Evolutionary conservation across 2,329 filamentous ascomycete species (phyloP).

Genomic region (Periconia sp.): DNA sequence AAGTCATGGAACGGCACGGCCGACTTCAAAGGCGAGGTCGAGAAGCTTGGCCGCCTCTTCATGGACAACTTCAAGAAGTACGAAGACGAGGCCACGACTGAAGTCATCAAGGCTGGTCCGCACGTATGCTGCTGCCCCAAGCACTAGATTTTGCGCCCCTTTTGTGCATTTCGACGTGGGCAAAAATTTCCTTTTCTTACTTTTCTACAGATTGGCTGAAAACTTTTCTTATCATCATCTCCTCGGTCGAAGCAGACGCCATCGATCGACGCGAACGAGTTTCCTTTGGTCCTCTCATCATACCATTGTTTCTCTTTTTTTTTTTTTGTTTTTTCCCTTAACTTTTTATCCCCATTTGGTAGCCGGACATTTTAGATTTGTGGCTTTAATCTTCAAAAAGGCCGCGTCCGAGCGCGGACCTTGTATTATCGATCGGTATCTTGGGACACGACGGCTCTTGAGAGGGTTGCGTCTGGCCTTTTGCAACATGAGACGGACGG

Average conservation of each 20-base stretch:
- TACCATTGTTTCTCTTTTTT: constrained; percentile 8
- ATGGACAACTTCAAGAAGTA: constrained; percentile 99
- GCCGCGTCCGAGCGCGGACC: no score
- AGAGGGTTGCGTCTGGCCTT: no score
- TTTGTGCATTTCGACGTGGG: constrained; percentile 4
- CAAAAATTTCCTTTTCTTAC: constrained; percentile 15
- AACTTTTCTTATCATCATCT: constrained; percentile 2
- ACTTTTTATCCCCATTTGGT: no score
- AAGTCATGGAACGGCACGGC: constrained; percentile 87
- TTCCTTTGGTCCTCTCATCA: constrained; percentile 7
- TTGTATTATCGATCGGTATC: no score
- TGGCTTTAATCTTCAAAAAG: no score
- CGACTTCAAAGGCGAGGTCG: constrained; percentile 85
- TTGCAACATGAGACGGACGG: no score
- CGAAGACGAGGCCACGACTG: constrained; percentile 70
- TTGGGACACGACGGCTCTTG: no score
- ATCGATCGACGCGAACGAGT: constrained; percentile 12
- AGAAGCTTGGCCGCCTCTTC: constrained; percentile 89
- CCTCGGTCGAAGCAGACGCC: constrained; percentile 6
- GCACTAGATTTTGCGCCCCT: constrained; percentile 25
- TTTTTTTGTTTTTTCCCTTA: constrained; percentile 2
- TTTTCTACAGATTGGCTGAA: constrained; percentile 17
- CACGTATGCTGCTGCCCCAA: constrained; percentile 48
- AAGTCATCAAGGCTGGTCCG: constrained; percentile 55
- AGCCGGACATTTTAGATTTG: no score